A percentile compares a stretch with the other conserved stretches of the same genome.
Conservation (phyloP, 495 filamentous ascomycete genomes). For the Aspergillus baeticus region DNA sequence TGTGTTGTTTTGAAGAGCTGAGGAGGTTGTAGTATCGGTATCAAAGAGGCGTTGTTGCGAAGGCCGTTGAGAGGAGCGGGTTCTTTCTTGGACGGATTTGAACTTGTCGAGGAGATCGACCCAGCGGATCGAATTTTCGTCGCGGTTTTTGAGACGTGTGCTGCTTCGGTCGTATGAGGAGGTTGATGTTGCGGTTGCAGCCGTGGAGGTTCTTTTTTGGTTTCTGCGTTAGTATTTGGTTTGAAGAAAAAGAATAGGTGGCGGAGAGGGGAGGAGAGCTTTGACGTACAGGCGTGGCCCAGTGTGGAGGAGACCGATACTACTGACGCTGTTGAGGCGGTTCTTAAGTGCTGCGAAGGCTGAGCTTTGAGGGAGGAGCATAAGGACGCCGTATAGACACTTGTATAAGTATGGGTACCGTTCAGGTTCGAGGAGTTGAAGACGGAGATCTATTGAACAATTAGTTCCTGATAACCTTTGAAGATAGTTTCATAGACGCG, state of each 20-base stretch:
- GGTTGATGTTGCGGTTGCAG: slow-evolving; percentile 15
- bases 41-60: slow-evolving; percentile 37
- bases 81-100: slow-evolving; percentile 80
- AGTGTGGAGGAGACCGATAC: slow-evolving; percentile 91
- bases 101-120: slow-evolving; percentile 96
- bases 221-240: slow-evolving; percentile 4
- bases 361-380: slow-evolving; percentile 96
- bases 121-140: slow-evolving; percentile 86
- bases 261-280: background rate
- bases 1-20: slow-evolving; percentile 23
- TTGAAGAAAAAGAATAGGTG: too few species aligned
- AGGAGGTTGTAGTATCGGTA: slow-evolving; percentile 20
- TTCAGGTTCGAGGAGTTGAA: slow-evolving; percentile 97
- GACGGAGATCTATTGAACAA: slow-evolving; percentile 69
- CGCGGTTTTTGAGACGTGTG: slow-evolving; percentile 73
- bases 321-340: slow-evolving; percentile 91
- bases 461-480: slow-evolving; percentile 6
- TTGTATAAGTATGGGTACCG: slow-evolving; percentile 96
- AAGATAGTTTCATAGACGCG: background rate
- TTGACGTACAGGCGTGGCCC: slow-evolving; percentile 74
- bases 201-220: slow-evolving; percentile 7
- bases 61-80: slow-evolving; percentile 52
- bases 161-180: slow-evolving; percentile 61
- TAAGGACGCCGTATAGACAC: slow-evolving; percentile 94
- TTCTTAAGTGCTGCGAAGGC: slow-evolving; percentile 98